Percentiles rank a stretch among this genome's conserved stretches.
phyloP scores from a whole-genome alignment of 2,329 filamentous ascomycete species.

The Talaromyces sp. region DNA sequence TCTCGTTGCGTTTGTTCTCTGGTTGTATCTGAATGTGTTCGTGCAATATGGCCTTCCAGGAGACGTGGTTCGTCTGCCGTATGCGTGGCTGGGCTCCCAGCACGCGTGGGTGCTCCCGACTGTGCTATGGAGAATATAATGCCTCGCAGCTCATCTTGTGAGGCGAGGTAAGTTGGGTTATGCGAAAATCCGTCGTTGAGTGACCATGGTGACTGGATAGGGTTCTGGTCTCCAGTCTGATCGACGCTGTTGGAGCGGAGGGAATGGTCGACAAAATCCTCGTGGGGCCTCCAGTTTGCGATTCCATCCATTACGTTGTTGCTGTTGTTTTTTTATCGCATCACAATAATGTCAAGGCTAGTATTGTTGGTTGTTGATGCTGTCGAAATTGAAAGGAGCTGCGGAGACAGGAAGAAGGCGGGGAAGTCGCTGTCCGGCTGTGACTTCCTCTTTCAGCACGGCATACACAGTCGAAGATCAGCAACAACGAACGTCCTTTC shows the following conservation, averaged over 20 bases:
- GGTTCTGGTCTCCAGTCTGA: not conserved
- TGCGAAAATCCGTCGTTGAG: constrained; percentile 24
- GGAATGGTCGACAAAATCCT: not conserved
- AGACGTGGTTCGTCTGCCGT: not conserved
- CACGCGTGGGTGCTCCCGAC: constrained; percentile 38
- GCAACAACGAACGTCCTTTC: not conserved
- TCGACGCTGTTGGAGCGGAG: not conserved
- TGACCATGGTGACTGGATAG: not conserved
- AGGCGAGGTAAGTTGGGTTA: constrained; percentile 40
- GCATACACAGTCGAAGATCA: not conserved
- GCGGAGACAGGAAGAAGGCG: not conserved
- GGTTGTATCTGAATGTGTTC: not conserved
- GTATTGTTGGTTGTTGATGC: too few relatives aligned
- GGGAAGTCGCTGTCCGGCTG: not conserved
- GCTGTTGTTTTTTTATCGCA: not conserved
- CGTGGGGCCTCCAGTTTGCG: not conserved
- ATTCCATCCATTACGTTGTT: not conserved
- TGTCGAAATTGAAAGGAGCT: not conserved
- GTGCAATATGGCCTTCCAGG: constrained; percentile 19
- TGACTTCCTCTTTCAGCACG: not conserved
- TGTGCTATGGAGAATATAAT: constrained; percentile 43
- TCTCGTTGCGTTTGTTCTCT: not conserved
- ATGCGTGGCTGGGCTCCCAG: constrained; percentile 25
- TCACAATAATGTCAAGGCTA: not conserved
- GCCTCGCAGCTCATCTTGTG: constrained; percentile 41